Evolutionary conservation across 2,329 filamentous ascomycete species (phyloP).

Genomic region (Penicillium crustosum): DNA sequence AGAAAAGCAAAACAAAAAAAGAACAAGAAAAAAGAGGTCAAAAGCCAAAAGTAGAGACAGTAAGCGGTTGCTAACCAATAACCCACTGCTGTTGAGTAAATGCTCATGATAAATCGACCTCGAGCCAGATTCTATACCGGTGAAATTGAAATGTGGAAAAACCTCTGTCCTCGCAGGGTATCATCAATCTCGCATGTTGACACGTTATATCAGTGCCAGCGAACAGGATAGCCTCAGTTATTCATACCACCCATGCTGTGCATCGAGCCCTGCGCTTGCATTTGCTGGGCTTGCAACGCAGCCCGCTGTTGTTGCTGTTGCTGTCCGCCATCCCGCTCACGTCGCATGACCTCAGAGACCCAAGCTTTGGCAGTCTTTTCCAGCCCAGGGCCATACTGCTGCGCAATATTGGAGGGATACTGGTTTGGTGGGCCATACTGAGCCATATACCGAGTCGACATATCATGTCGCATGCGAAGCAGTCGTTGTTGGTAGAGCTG

Average conservation of each 20-base stretch:
- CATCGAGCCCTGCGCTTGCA: conserved; percentile 46
- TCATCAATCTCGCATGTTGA: neutral
- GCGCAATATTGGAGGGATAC: conserved; percentile 40
- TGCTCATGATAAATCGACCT: neutral
- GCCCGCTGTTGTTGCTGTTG: conserved; percentile 34
- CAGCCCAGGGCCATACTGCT: conserved; percentile 39
- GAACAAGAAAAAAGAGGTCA: conserved; percentile 1
- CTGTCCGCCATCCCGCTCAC: conserved; percentile 36
- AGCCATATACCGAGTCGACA: conserved; percentile 37
- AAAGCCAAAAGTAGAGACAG: conserved; percentile 3
- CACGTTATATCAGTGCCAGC: neutral
- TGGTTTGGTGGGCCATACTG: conserved; percentile 42
- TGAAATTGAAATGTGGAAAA: neutral
- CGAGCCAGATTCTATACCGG: neutral
- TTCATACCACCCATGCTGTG: conserved; percentile 38
- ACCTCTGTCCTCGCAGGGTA: neutral
- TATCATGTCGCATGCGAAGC: conserved; percentile 37
- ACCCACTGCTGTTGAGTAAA: neutral
- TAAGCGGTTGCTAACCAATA: neutral
- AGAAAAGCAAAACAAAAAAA: conserved; percentile 10
- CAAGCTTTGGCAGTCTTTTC: conserved; percentile 41
- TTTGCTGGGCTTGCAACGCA: conserved; percentile 40
- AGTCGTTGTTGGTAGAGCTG: conserved; percentile 40
- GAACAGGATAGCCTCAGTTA: conserved; percentile 25
- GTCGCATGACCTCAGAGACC: conserved; percentile 41